phyloP scores from a whole-genome alignment of 371 early-diverging fungal genomes.

The Mortierella sp. region DNA sequence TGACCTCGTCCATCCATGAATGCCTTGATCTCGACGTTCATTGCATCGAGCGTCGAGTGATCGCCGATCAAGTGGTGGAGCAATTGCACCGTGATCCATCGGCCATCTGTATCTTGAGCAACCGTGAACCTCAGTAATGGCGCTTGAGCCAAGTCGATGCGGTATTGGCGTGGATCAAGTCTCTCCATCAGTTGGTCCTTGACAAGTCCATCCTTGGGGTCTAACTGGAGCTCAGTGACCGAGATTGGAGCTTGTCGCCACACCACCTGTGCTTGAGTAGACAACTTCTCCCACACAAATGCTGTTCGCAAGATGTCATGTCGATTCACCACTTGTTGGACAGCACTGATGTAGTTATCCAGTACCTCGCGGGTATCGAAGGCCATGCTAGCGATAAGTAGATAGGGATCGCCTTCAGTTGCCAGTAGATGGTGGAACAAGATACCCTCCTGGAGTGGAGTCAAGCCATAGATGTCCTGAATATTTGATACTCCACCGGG shows the following conservation, averaged over 20 bases:
- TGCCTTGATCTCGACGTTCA: slow-evolving; percentile 9
- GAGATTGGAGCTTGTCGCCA: too few species aligned
- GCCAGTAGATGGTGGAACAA: slow-evolving; percentile 23
- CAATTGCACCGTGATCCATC: slow-evolving; percentile 8
- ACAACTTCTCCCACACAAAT: slow-evolving; percentile 9
- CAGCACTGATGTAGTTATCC: slow-evolving; percentile 14
- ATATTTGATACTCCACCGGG: slow-evolving; percentile 20
- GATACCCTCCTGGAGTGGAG: slow-evolving; percentile 22
- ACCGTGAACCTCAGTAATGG: slow-evolving; percentile 5
- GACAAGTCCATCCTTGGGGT: slow-evolving; percentile 17
- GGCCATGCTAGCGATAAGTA: neutral
- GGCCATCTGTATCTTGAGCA: slow-evolving; percentile 7
- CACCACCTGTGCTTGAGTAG: slow-evolving; percentile 14
- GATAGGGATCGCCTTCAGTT: slow-evolving; percentile 11
- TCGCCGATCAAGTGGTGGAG: slow-evolving; percentile 25
- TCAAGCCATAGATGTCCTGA: slow-evolving; percentile 22
- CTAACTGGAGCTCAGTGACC: slow-evolving; percentile 3
- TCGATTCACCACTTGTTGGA: slow-evolving; percentile 12
- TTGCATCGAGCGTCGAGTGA: slow-evolving; percentile 5
- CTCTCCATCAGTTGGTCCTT: too few species aligned
- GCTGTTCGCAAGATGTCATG: slow-evolving; percentile 22
- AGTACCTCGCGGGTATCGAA: slow-evolving; percentile 6
- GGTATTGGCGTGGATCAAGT: neutral
- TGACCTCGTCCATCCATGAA: slow-evolving; percentile 11
- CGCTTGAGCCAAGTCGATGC: slow-evolving; percentile 1